Conservation (phyloP, 1,139 yeast species). For the Blastobotrys apis region DNA sequence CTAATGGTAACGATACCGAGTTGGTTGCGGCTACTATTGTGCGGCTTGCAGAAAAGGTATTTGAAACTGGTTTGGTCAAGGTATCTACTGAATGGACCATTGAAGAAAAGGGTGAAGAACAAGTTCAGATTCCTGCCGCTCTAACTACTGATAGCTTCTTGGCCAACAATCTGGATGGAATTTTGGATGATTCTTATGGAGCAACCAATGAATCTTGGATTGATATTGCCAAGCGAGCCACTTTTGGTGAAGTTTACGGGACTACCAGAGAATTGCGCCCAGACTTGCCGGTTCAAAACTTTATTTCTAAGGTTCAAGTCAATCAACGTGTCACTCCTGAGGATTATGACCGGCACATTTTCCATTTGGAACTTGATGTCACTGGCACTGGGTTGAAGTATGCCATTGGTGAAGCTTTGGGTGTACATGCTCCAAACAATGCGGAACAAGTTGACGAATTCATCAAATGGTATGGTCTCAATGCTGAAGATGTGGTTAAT, state of each 20-base stretch:
- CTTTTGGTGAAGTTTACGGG: constrained; percentile 77
- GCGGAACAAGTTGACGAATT: constrained; percentile 61
- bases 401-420: constrained; percentile 95
- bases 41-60: constrained; percentile 44
- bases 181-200: constrained; percentile 47
- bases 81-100: constrained; percentile 19
- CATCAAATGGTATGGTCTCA: constrained; percentile 64
- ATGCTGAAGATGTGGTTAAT: constrained; percentile 63
- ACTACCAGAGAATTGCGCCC: constrained; percentile 67
- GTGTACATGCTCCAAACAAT: constrained; percentile 88
- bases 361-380: constrained; percentile 93
- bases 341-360: constrained; percentile 89
- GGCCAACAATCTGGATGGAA: constrained; percentile 40
- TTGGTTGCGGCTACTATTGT: constrained; percentile 78
- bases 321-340: constrained; percentile 89
- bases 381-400: constrained; percentile 88
- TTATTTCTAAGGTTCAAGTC: constrained; percentile 83
- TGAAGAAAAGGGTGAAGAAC: constrained; percentile 21
- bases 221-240: constrained; percentile 64
- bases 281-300: constrained; percentile 81
- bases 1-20: constrained; percentile 79
- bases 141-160: constrained; percentile 37
- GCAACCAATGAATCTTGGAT: constrained; percentile 43
- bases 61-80: constrained; percentile 30
- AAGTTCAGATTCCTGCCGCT: constrained; percentile 22